Evolutionary conservation across 2,329 filamentous ascomycete species (phyloP), one percentile per base, ranked within the genome.

Genomic region (Beauveria caledonica): DNA sequence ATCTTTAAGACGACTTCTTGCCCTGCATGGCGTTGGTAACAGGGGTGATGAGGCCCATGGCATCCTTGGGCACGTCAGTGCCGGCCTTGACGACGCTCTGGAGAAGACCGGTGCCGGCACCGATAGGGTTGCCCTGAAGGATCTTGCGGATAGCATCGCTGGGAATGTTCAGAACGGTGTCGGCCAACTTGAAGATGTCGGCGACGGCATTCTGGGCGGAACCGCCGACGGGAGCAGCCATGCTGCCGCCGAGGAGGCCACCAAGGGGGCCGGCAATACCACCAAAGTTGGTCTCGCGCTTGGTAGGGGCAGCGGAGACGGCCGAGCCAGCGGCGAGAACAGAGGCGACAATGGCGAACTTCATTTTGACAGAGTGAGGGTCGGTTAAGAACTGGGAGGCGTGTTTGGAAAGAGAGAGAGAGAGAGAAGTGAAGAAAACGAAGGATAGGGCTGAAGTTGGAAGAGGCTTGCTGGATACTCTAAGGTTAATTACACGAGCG

Each of bases 151-250:
- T 11, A 10, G 44, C 61, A 23, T 66, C 63, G 39, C 50, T 33
- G 29, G 63, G 64, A 17, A 61, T 56, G 60, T 66, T 66, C 40
- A 66, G 62, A 10, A 64, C 15, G 9, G 21, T 52, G 25, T 66
- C 64, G 5, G 29, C 64, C 2, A 52, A 10, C 44, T 63, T 63
- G 62, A 66, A 66, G 36, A 64, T 3, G 17, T 61, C 55, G n/a
- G 63, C 60, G 3, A 60, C 25, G 13, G 44, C 49, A 8, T 49
- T 50, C 55, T 66, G 64, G 39, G 2, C 54, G n/a, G 55, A 46
- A 48, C 42, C 52, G 19, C 19, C 52, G 17, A 61, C 23, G 27
- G 27, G 6, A 5, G 36, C 21, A 17, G 44, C 19, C 29, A 13
- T 13, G 48, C 40, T 29, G 44, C 46, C 11, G 39, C 61, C 3